Conservation (phyloP, 768 basidiomycete species). For the Gymnopilus dilepis region DNA sequence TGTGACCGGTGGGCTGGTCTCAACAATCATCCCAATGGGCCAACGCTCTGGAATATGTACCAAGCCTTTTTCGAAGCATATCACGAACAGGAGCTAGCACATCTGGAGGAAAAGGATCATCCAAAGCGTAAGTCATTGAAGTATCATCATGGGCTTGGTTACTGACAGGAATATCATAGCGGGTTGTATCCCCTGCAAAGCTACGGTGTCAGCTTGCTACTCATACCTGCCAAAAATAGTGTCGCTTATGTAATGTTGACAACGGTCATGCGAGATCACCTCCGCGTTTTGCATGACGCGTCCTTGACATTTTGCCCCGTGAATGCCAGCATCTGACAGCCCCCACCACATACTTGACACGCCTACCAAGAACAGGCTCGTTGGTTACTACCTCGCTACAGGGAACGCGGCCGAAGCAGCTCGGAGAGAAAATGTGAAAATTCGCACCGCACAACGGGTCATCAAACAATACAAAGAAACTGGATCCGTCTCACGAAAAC, state of each 20-base stretch:
- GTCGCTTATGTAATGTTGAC: not conserved
- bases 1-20: not conserved
- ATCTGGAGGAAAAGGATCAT: not conserved
- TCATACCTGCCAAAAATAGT: not conserved
- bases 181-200: not conserved
- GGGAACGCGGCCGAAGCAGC: not conserved
- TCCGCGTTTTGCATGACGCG: not conserved
- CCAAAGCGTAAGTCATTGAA: not conserved
- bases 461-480: too few relatives aligned
- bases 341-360: not conserved
- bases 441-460: too few relatives aligned
- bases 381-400: not conserved
- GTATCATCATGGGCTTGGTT: not conserved
- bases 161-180: not conserved
- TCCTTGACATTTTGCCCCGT: not conserved
- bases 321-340: not conserved
- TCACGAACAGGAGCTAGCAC: not conserved
- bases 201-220: not conserved
- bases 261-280: not conserved
- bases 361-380: not conserved
- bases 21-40: not conserved
- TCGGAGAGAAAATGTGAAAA: not conserved
- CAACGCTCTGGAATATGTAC: not conserved
- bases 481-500: too few relatives aligned
- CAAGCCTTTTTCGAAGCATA: not conserved